These are phyloP conservation scores for Bipolaris sorokiniana DNA, from an alignment of 2,329 filamentous ascomycete species.

Conservation along the genomic window DNA sequence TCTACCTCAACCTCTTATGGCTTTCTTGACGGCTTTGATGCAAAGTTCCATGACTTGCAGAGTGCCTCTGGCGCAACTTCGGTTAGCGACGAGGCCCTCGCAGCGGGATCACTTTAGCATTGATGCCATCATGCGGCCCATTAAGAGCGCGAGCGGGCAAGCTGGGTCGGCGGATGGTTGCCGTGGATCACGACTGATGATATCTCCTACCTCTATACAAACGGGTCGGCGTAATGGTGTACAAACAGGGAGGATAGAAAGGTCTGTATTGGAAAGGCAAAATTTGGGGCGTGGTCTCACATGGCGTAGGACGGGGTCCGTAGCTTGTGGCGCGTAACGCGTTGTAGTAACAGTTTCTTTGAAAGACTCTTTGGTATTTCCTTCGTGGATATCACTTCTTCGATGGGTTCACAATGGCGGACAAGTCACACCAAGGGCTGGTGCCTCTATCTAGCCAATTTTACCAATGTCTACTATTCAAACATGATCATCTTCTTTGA, in stretches of 20 bases:
- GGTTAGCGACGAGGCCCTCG: constrained; percentile 57
- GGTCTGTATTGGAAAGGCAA: constrained; percentile 20
- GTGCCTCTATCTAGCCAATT: constrained; percentile 41
- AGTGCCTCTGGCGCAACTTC: constrained; percentile 56
- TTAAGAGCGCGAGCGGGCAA: constrained; percentile 26
- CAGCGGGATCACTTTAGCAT: constrained; percentile 48
- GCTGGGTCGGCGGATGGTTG: constrained; percentile 32
- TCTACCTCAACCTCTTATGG: constrained; percentile 39
- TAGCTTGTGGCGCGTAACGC: constrained; percentile 20
- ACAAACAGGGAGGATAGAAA: constrained; percentile 31
- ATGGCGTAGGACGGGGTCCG: constrained; percentile 35
- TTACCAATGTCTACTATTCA: constrained; percentile 26
- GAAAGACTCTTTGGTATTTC: constrained; percentile 17
- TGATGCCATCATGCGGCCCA: constrained; percentile 33
- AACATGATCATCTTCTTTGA: constrained; percentile 14
- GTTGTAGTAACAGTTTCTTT: constrained; percentile 31
- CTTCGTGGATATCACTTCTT: constrained; percentile 26
- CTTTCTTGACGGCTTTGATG: constrained; percentile 49
- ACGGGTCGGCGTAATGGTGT: constrained; percentile 35
- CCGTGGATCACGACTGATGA: constrained; percentile 37
- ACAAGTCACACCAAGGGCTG: constrained; percentile 45
- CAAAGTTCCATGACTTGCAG: constrained; percentile 52
- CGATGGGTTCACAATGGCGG: constrained; percentile 26
- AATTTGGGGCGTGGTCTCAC: constrained; percentile 21
- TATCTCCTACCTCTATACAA: constrained; percentile 38